Evolutionary conservation across 495 filamentous ascomycete species (phyloP).

Genomic region (Penicillium paradoxum): DNA sequence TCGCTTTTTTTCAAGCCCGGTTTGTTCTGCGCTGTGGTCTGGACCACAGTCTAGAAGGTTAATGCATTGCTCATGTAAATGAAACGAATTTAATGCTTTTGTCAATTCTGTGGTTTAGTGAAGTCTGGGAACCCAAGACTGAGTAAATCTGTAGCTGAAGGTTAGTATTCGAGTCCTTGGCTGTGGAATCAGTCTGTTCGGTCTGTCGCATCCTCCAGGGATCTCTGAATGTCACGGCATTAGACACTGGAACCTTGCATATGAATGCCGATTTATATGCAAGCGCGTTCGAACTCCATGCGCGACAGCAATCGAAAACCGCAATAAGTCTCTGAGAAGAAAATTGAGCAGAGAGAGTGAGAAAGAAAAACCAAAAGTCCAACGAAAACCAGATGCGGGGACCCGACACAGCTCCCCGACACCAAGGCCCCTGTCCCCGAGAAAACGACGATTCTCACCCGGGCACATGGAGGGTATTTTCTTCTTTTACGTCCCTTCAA

Average conservation of each 20-base stretch:
- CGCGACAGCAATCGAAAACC: neutral
- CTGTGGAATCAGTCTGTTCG: neutral
- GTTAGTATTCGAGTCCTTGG: neutral
- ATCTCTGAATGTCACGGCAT: neutral
- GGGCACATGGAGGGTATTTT: neutral
- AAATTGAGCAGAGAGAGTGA: neutral
- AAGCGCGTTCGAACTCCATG: neutral
- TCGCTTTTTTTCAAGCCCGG: slow-evolving; percentile 13
- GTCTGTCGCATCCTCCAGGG: neutral
- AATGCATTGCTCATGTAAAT: slow-evolving; percentile 28
- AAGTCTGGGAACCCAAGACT: slow-evolving; percentile 10
- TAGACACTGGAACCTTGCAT: slow-evolving; percentile 4
- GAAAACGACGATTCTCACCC: neutral
- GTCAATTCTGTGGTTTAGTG: slow-evolving; percentile 11
- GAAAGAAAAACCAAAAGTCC: slow-evolving; percentile 9
- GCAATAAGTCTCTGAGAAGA: neutral
- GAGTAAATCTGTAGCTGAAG: slow-evolving; percentile 2
- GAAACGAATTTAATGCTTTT: slow-evolving; percentile 28
- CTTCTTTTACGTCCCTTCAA: no score
- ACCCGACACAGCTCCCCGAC: neutral
- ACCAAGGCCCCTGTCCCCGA: slow-evolving; percentile 8
- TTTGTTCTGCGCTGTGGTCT: slow-evolving; percentile 19
- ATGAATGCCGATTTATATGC: neutral
- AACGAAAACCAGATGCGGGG: slow-evolving; percentile 10
- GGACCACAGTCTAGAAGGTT: slow-evolving; percentile 19